These are phyloP conservation scores for Hypoxylon fragiforme DNA, from an alignment of 495 filamentous ascomycete species.

Conservation along the genomic window DNA sequence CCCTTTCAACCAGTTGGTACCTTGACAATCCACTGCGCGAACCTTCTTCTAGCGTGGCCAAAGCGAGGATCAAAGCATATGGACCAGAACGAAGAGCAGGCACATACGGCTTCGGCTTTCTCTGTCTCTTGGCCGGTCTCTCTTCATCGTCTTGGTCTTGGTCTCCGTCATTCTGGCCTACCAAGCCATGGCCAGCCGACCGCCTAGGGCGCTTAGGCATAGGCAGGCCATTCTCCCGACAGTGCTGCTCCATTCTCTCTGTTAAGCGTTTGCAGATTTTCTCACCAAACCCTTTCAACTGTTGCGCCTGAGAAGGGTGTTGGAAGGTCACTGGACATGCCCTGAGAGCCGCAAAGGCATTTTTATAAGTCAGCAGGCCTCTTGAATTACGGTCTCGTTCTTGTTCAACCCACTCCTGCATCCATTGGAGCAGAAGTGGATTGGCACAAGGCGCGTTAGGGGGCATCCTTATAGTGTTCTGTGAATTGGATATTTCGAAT, in stretches of 20 bases:
- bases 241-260: constrained; percentile 67
- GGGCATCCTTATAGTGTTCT: no score
- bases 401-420: constrained; percentile 79
- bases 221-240: constrained; percentile 68
- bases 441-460: constrained; percentile 59
- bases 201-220: constrained; percentile 62
- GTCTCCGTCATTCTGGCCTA: no score
- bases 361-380: constrained; percentile 72
- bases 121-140: constrained; percentile 63
- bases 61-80: constrained; percentile 72
- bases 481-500: no score
- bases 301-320: constrained; percentile 74
- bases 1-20: constrained; percentile 65
- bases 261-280: constrained; percentile 73
- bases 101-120: constrained; percentile 70
- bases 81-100: constrained; percentile 71
- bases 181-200: constrained; percentile 33
- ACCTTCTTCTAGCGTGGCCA: constrained; percentile 62
- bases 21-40: constrained; percentile 65
- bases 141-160: constrained; percentile 37
- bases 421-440: constrained; percentile 72
- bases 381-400: constrained; percentile 73
- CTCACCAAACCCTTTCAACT: constrained; percentile 71
- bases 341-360: constrained; percentile 80
- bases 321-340: constrained; percentile 72